Evolutionary conservation across 2,329 filamentous ascomycete species (phyloP).

Genomic region (Trichoderma sp.): DNA sequence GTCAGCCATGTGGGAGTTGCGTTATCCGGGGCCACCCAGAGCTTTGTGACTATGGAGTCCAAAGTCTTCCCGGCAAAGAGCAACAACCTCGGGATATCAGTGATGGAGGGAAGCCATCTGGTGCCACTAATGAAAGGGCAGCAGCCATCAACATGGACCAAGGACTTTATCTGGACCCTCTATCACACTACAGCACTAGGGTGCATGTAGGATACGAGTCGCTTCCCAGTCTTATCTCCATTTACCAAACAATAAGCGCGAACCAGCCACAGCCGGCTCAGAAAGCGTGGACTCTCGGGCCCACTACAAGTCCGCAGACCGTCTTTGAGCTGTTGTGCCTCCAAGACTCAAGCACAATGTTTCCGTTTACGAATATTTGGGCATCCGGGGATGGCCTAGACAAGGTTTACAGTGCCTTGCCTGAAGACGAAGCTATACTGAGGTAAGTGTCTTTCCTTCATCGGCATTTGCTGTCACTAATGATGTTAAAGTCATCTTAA

Average conservation of each 20-base stretch:
- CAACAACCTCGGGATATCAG: neutral
- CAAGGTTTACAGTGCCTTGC: neutral
- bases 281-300: neutral
- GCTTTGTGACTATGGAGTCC: neutral
- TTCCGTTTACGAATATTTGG: neutral
- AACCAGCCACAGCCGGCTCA: neutral
- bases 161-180: neutral
- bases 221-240: neutral
- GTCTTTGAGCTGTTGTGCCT: neutral
- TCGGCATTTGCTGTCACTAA: neutral
- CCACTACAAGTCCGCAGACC: neutral
- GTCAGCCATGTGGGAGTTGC: neutral
- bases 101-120: neutral
- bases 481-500: neutral
- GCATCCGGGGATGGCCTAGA: neutral
- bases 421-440: neutral
- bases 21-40: neutral
- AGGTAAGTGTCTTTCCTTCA: neutral
- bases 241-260: neutral
- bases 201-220: neutral
- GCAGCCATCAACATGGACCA: neutral
- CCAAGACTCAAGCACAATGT: neutral
- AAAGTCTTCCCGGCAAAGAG: neutral
- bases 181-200: neutral
- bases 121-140: neutral